Evolutionary conservation across 2,329 filamentous ascomycete species (phyloP).

Genomic region (Rutstroemia sp.): DNA sequence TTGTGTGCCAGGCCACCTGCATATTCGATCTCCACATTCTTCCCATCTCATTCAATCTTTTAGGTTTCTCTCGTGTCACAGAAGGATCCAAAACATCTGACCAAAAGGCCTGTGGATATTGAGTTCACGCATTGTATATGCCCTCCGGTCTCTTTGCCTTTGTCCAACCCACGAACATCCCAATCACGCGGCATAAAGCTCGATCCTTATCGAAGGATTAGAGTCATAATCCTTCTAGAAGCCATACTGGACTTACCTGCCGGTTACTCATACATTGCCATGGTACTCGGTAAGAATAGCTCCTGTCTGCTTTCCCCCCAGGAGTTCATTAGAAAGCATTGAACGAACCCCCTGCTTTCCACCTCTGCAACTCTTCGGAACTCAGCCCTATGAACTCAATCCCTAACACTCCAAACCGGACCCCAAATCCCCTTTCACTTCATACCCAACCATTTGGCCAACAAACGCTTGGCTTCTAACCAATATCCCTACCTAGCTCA

Average conservation of each 20-base stretch:
- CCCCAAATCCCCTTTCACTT: neutral
- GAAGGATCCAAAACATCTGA: too few species aligned
- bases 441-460: neutral
- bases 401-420: neutral
- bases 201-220: neutral
- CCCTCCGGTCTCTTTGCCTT: too few species aligned
- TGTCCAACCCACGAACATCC: too few species aligned
- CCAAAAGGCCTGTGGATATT: too few species aligned
- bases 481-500: neutral
- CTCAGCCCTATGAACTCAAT: slow-evolving; percentile 9
- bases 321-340: neutral
- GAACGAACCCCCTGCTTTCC: neutral
- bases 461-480: neutral
- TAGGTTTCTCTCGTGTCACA: too few species aligned
- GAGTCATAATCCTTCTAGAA: neutral
- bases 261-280: too few species aligned
- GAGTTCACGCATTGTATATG: too few species aligned
- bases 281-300: neutral
- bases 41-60: too few species aligned
- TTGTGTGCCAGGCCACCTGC: too few species aligned
- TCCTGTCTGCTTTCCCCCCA: neutral
- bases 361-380: slow-evolving; percentile 3
- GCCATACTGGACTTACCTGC: neutral
- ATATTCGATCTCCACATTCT: too few species aligned
- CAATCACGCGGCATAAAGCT: neutral